phyloP scores from a whole-genome alignment of 306 rosid genomes.

The Luffa aegyptiaca region DNA sequence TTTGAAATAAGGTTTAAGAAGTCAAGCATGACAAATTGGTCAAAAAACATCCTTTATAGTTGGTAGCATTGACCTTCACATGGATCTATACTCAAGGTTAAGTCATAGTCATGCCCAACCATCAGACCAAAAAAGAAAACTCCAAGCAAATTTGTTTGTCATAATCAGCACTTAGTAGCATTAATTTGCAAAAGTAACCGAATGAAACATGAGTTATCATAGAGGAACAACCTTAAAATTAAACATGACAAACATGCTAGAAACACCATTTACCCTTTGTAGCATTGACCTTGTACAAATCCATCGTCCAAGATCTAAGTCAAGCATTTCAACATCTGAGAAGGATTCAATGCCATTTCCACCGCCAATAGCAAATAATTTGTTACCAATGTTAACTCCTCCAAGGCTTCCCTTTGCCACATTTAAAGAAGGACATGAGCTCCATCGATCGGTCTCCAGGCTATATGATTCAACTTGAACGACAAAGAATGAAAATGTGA shows the following conservation, averaged over 20 bases:
- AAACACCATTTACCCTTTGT: conserved; percentile 39
- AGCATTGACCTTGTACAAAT: conserved; percentile 38
- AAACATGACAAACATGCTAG: background rate
- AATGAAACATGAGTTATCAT: background rate
- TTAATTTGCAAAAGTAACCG: background rate
- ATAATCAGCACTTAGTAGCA: background rate
- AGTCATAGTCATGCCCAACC: background rate
- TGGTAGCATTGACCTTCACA: background rate
- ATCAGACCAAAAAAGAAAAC: background rate
- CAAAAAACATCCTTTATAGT: background rate
- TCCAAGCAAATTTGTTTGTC: background rate
- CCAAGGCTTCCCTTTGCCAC: conserved; percentile 61
- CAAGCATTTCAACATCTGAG: conserved; percentile 52
- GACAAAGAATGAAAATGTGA: conserved; percentile 12
- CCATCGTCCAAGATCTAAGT: conserved; percentile 57
- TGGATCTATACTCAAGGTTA: background rate
- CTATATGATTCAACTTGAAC: conserved; percentile 66
- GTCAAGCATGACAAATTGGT: background rate
- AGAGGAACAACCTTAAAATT: background rate
- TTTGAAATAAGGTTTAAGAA: background rate
- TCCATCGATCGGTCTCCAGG: conserved; percentile 46
- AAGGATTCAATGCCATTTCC: conserved; percentile 32
- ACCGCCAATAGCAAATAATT: conserved; percentile 40
- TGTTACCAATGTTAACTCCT: conserved; percentile 30
- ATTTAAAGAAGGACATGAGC: conserved; percentile 49